Percentiles rank a stretch among this genome's conserved stretches.
Evolutionary conservation across 805 yeast species (phyloP).

Genomic region (Ogataea philodendri): DNA sequence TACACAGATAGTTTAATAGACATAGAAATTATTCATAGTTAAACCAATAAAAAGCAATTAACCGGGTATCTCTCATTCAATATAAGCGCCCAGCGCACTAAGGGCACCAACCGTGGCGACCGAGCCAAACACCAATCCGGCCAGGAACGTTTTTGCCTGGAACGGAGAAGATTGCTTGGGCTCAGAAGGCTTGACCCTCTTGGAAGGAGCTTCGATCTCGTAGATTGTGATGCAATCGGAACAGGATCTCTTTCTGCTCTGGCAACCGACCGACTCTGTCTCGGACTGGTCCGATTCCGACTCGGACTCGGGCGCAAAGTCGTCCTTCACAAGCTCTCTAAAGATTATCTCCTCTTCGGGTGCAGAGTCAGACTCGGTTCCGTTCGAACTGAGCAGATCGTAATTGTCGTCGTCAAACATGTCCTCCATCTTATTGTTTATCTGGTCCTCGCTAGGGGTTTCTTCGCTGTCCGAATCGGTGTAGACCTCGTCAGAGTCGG

Average conservation of each 20-base stretch:
- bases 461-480: conserved; percentile 6
- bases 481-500: not conserved
- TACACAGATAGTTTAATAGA: conserved; percentile 18
- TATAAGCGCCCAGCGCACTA: conserved; percentile 25
- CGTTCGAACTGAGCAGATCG: not conserved
- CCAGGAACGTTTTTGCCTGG: no score
- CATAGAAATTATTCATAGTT: no score
- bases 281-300: no score
- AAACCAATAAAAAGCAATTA: conserved; percentile 2
- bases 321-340: no score
- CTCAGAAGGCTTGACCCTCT: conserved; percentile 2
- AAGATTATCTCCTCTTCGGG: conserved; percentile 16
- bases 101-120: conserved; percentile 25
- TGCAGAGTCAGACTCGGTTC: conserved; percentile 13
- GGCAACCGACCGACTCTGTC: no score
- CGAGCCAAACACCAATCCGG: conserved; percentile 25
- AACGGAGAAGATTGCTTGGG: not conserved
- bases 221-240: conserved; percentile 4
- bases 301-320: no score
- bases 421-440: conserved; percentile 1
- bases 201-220: conserved; percentile 7
- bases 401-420: conserved; percentile 3
- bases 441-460: conserved; percentile 7
- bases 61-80: conserved; percentile 12
- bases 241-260: conserved; percentile 5